Evolutionary conservation across 2,329 filamentous ascomycete genomes (phyloP), one percentile per base, ranked within the genome.

Genomic region (Diaporthe humulicola): DNA sequence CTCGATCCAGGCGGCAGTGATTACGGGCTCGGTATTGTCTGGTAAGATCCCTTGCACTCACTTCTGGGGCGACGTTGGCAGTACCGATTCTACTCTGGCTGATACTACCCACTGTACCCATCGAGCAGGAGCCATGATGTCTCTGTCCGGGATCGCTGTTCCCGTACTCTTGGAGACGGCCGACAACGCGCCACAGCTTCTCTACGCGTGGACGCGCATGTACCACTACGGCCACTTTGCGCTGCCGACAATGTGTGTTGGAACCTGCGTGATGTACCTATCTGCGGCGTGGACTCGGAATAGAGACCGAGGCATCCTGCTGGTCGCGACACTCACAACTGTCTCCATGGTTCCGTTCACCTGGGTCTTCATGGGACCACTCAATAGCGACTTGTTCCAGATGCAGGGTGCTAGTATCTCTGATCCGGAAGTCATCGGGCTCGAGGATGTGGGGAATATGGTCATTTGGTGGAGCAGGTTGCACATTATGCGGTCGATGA

Each of bases 221-320:
- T 84, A 84, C 74, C 78, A 81, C 77, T 82, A 82, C 57, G 82
- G 81, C 2, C 81, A 82, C 73, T 71, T 75, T 4, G 69, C 74
- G 7, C 76, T 83, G 71, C 83, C 83, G 1, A 74, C 77, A 17
- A 48, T 83, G 50, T 76, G 77, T 4, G 76, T 83, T 28, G 76
- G 48, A 3, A 81, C 80, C 4, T 56, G 75, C 38, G n/a, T 73
- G 3, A 73, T 83, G 2, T 80, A 82, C 61, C 70, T 17, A 10
- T 80, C 77, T 73, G 70, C 76, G 19, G 77, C 75, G 1, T 42
- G 77, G 8, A 40, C 3, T 12, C 19, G 15, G 17, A 38, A 7
- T 19, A 54, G 48, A 4, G 30, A n/a, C 30, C 38, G 45, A 22
- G 15, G 45, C 12, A 4, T 12, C 6, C 36, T 48, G 22, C 17